Percentiles rank a stretch among this genome's conserved stretches.
These are phyloP conservation scores for Ensete glaucum DNA, from an alignment of 176 grass and related monocot species.

Conservation along the genomic window DNA sequence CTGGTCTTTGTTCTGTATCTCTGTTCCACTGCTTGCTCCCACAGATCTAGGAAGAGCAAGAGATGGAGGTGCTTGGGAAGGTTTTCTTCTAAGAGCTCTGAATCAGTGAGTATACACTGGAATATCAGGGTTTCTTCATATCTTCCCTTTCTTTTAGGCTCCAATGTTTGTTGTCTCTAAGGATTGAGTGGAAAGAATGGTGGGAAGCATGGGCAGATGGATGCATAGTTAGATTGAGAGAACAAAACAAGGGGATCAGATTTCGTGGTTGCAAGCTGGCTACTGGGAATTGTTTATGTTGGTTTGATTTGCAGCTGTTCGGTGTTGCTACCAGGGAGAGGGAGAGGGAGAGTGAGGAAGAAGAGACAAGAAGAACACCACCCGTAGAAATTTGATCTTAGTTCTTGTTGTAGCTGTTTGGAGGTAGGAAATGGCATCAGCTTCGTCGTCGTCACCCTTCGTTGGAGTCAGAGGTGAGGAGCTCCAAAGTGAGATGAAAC, in stretches of 20 bases:
- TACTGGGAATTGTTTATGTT: conserved; percentile 28
- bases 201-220: neutral
- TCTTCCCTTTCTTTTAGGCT: conserved; percentile 24
- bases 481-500: conserved; percentile 70
- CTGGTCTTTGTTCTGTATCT: no score
- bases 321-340: neutral
- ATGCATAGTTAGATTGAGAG: conserved; percentile 21
- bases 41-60: no score
- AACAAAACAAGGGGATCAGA: conserved; percentile 14
- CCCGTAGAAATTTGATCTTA: conserved; percentile 19
- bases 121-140: conserved; percentile 22
- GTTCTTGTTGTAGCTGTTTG: conserved; percentile 4
- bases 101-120: neutral
- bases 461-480: conserved; percentile 85
- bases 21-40: conserved; percentile 3
- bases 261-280: conserved; percentile 22
- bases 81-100: neutral
- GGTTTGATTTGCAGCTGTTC: conserved; percentile 2
- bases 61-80: neutral
- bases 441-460: conserved; percentile 68
- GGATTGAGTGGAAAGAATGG: conserved; percentile 20
- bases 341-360: conserved; percentile 12
- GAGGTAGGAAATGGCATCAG: conserved; percentile 52
- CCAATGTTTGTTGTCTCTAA: conserved; percentile 22
- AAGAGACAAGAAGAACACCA: conserved; percentile 16